A percentile compares a stretch with the other conserved stretches of the same genome.
Evolutionary conservation across 2,329 filamentous ascomycete species (phyloP).

Genomic region (Cercospora zeae-maydis): DNA sequence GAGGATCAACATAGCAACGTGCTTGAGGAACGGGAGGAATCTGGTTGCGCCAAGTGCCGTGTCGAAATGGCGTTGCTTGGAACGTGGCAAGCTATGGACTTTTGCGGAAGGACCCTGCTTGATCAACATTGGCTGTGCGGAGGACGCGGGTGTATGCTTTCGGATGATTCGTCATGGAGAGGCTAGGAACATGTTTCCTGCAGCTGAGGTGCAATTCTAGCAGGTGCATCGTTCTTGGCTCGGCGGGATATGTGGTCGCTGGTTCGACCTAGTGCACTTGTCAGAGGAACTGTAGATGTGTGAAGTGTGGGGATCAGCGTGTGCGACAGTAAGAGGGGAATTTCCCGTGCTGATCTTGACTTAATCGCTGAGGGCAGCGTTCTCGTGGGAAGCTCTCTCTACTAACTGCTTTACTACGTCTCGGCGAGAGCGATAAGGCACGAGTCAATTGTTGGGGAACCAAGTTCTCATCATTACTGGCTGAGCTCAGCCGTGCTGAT

Average conservation of each 20-base stretch:
- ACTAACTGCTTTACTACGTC: not conserved
- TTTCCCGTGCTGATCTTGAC: not conserved
- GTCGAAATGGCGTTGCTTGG: not conserved
- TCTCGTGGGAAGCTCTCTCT: not conserved
- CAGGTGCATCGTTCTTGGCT: not conserved
- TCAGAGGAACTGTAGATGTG: too few species aligned
- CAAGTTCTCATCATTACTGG: not conserved
- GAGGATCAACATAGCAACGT: not conserved
- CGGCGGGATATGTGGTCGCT: not conserved
- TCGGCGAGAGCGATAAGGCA: not conserved
- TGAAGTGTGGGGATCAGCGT: not conserved
- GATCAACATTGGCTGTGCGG: not conserved
- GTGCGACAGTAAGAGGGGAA: not conserved
- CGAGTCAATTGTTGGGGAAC: not conserved
- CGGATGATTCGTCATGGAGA: not conserved
- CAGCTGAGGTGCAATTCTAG: not conserved
- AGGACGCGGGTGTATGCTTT: not conserved
- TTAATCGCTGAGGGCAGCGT: not conserved
- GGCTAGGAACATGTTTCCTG: not conserved
- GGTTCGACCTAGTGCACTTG: not conserved
- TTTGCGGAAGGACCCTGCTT: slow-evolving; percentile 4
- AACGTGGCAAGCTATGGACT: not conserved
- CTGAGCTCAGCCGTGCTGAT: too few species aligned
- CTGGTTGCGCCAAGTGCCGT: slow-evolving; percentile 2
- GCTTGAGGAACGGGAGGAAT: not conserved